phyloP scores from a whole-genome alignment of 495 filamentous ascomycete species.

The Aspergillus incahuasiensis region DNA sequence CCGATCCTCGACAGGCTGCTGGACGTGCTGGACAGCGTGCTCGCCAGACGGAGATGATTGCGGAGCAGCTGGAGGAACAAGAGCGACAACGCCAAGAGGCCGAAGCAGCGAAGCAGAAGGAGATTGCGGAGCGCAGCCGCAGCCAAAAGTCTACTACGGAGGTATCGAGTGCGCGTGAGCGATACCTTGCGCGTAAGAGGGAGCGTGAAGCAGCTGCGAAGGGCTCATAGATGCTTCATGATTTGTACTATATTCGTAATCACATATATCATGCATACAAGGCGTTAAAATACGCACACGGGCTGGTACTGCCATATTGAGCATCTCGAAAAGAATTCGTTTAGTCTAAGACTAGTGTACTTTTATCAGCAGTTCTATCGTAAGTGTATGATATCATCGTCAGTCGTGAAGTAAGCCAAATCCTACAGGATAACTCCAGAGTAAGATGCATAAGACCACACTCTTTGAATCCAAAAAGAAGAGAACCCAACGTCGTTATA shows the following conservation, averaged over 20 bases:
- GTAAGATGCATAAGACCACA: neutral
- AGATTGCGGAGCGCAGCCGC: slow-evolving; percentile 69
- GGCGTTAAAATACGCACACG: neutral
- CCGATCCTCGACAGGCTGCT: slow-evolving; percentile 32
- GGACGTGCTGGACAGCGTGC: slow-evolving; percentile 60
- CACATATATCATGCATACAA: neutral
- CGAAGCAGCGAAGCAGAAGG: slow-evolving; percentile 61
- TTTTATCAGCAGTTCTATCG: neutral
- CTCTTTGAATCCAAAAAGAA: slow-evolving; percentile 4
- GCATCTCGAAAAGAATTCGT: neutral
- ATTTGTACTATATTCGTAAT: neutral
- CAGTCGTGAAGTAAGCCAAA: neutral
- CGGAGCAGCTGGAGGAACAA: slow-evolving; percentile 60
- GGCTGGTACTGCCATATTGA: no score
- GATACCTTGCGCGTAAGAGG: slow-evolving; percentile 79
- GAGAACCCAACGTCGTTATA: neutral
- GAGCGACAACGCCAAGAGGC: slow-evolving; percentile 74
- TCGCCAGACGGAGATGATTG: slow-evolving; percentile 82
- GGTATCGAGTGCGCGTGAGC: slow-evolving; percentile 79
- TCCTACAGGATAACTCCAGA: slow-evolving; percentile 1
- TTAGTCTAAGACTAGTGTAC: neutral
- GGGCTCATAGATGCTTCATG: slow-evolving; percentile 12
- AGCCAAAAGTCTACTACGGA: slow-evolving; percentile 69
- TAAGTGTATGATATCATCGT: slow-evolving; percentile 2
- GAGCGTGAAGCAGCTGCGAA: slow-evolving; percentile 57